Percentiles rank a stretch among this genome's conserved stretches.
Evolutionary conservation across 2,329 filamentous ascomycete genomes (phyloP).

Genomic region (Colletotrichum sublineola): DNA sequence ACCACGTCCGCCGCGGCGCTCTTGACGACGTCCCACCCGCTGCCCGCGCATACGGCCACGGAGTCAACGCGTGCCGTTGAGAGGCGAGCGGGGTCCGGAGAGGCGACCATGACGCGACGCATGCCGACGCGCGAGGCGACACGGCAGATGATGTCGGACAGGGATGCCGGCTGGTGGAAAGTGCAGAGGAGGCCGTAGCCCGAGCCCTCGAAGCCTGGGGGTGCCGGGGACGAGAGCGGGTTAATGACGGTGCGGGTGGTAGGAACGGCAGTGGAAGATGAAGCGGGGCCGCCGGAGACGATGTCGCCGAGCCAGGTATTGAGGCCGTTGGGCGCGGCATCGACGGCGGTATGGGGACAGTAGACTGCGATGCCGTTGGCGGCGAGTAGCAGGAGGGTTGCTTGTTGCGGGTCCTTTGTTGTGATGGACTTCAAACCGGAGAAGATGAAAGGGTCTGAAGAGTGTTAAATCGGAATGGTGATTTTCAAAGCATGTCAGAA

Average conservation of each 20-base stretch:
- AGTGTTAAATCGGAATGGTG: constrained; percentile 16
- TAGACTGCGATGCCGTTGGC: constrained; percentile 94
- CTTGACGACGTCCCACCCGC: constrained; percentile 82
- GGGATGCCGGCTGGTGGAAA: constrained; percentile 54
- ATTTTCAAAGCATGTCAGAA: neutral
- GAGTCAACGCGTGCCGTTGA: constrained; percentile 65
- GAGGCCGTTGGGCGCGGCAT: constrained; percentile 86
- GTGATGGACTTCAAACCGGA: constrained; percentile 90
- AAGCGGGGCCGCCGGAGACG: constrained; percentile 67
- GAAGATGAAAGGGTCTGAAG: constrained; percentile 93
- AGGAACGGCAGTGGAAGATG: constrained; percentile 46
- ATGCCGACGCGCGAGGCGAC: constrained; percentile 79
- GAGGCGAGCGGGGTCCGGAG: constrained; percentile 24
- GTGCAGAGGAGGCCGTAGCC: constrained; percentile 67
- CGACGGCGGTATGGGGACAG: constrained; percentile 94
- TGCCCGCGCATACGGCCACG: constrained; percentile 91
- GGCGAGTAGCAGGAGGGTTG: constrained; percentile 83
- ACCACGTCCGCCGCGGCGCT: constrained; percentile 80
- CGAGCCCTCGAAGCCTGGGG: constrained; percentile 59
- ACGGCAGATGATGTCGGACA: constrained; percentile 61
- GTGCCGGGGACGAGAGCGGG: constrained; percentile 56
- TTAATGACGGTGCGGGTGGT: constrained; percentile 59
- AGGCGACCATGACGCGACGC: constrained; percentile 62
- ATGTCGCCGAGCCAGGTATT: constrained; percentile 96
- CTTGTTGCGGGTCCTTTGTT: constrained; percentile 86